Conservation (phyloP, 345 rosid genomes). For the Melaleuca quinquenervia region DNA sequence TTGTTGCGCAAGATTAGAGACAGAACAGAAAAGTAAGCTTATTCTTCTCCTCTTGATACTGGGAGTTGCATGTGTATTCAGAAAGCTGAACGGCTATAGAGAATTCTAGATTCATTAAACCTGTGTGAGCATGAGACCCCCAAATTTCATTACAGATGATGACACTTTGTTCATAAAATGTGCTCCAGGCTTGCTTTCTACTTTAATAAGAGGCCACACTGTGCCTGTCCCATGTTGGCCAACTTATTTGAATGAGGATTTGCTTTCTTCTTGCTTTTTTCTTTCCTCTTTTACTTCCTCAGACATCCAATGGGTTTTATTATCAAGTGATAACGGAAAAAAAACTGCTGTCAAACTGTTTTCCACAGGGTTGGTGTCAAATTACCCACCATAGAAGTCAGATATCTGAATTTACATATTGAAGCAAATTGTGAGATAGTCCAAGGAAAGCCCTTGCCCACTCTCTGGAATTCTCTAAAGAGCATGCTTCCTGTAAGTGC, state of each 20-base stretch:
- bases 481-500: constrained; percentile 34
- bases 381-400: constrained; percentile 51
- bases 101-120: not conserved
- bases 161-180: not conserved
- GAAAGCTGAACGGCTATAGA: not conserved
- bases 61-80: not conserved
- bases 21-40: constrained; percentile 43
- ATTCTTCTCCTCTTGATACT: not conserved
- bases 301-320: not conserved
- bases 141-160: not conserved
- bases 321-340: not conserved
- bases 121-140: not conserved
- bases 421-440: constrained; percentile 62
- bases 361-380: constrained; percentile 49
- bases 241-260: not conserved
- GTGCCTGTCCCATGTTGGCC: not conserved
- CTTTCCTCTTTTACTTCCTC: not conserved
- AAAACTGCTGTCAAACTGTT: not conserved
- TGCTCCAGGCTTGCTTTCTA: not conserved
- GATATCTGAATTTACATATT: constrained; percentile 39
- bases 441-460: constrained; percentile 69
- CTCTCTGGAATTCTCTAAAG: constrained; percentile 56
- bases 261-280: not conserved
- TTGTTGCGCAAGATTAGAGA: constrained; percentile 34
- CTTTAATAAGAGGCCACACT: not conserved